Evolutionary conservation across 495 filamentous ascomycete genomes (phyloP), one percentile per base, ranked within the genome.

Genomic region (Penicillium roqueforti): DNA sequence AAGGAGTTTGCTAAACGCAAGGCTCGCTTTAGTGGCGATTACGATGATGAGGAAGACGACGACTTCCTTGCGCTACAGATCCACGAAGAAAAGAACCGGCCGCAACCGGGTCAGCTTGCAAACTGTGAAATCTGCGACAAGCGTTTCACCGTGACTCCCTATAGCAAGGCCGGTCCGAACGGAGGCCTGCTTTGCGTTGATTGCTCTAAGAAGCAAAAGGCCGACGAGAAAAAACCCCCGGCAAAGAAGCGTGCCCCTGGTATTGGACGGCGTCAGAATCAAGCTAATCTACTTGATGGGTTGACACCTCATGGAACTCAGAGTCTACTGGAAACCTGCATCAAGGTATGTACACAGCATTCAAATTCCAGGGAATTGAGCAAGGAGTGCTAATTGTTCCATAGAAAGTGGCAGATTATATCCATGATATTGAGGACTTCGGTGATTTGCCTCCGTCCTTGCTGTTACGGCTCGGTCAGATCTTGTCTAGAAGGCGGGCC

Each of bases 61-160:
- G 73, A 78, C 36, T 58, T 66, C 25, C 64, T 74, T 19, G 75
- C 80, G 28, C 66, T 69, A 20, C 76, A 84, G 25, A 78, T 85
- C 41, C 75, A 86, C 66, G 74, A 86, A 53, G 75, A 84, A 53
- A 84, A 83, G 55, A 60, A 77, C 28, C 78, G 77, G n/a, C 87
- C 86, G 36, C 62, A 85, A 14, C 89, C 93, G 0, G 92, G 90
- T 2, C 93, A 98, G 68, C 80, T 90, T 55, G 89, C 86, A 25
- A 92, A 96, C 59, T 98, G 93, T 60, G 90, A 88, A 41, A 70
- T 81, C 6, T 98, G 93, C 65, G 77, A 82, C 20, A 92, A 89
- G 61, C 85, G 93, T 22, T 98, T 98, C 63, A 96, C 91, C 0
- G 93, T 98, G 25, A 97, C 93, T 0, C 74, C 91, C 1, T 98